These are phyloP conservation scores for Lactarius sanguifluus DNA, from an alignment of 768 basidiomycete genomes.

Conservation along the genomic window DNA sequence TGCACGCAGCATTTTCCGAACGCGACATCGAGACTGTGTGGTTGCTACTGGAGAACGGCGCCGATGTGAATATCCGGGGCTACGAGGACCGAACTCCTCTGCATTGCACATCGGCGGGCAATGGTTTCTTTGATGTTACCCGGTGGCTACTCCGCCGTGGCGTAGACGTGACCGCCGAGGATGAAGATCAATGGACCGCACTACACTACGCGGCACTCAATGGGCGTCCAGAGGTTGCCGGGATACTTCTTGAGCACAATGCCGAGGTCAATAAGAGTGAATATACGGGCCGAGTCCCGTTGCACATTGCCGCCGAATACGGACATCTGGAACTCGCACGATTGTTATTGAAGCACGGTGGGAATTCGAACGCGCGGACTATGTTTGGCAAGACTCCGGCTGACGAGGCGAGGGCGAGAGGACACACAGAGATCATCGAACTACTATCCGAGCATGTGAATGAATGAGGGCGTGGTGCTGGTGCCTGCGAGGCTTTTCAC, in stretches of 20 bases:
- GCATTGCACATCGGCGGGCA: accelerated
- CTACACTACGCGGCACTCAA: neutral
- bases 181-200: no score
- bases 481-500: no score
- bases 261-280: neutral
- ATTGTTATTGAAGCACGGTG: no score
- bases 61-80: neutral
- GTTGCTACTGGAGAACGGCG: neutral
- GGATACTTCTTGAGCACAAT: neutral
- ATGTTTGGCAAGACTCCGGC: no score
- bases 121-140: neutral
- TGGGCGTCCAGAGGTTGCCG: neutral
- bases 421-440: no score
- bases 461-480: no score
- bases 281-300: no score
- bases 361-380: no score
- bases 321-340: no score
- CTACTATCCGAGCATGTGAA: no score
- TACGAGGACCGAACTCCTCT: accelerated
- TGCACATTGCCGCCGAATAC: no score
- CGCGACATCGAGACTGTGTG: neutral
- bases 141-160: neutral
- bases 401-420: no score
- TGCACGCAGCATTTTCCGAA: neutral
- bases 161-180: neutral